Evolutionary conservation across 495 filamentous ascomycete genomes (phyloP), one percentile per base, ranked within the genome.

Genomic region (Niebla homalea): DNA sequence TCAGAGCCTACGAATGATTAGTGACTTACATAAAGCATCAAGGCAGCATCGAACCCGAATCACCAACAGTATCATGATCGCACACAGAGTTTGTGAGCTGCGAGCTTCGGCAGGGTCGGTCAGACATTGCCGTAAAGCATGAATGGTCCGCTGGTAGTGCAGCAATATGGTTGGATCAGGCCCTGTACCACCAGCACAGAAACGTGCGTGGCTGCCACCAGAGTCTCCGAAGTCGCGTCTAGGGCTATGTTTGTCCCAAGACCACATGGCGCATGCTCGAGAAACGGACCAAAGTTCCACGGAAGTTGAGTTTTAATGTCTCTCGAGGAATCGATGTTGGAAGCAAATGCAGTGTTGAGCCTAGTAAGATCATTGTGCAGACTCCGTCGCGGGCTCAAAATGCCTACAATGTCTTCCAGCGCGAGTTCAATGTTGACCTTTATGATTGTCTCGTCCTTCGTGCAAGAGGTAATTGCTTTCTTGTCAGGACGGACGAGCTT

Each of bases 51-150:
- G 45, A 71, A 41, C 68, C 61, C 71, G 66, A 43, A 64, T 67
- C 6, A 72, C 56, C 35, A 70, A 45, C 3, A 73, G 42, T n/a
- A 75, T 16, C 58, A 66, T 67, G 1, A 74, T 66, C 0, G 72
- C 68, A 46, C 66, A 66, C 3, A 75, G 56, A 12, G 71, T 74
- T 36, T 65, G 64, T 2, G 67, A 59, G 6, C 60, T 50, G 2
- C 52, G 43, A 5, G 69, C 70, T 51, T 66, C 64, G 36, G 45
- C 38, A 0, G 62, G 61, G 21, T 73, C 62, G 49, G 65, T 61
- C 10, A 75, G 48, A 55, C 60, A 65, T 0, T 53, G 42, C 14
- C 65, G 54, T 1, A 75, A 58, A 0, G 59, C 55, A n/a, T 26
- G 47, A 1, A 74, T 46, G 1, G 70, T 68, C 0, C 48, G 61